Percentiles rank a stretch among this genome's conserved stretches.
Conservation (phyloP, 176 grass and related monocot species). For the Phoenix dactylifera region DNA sequence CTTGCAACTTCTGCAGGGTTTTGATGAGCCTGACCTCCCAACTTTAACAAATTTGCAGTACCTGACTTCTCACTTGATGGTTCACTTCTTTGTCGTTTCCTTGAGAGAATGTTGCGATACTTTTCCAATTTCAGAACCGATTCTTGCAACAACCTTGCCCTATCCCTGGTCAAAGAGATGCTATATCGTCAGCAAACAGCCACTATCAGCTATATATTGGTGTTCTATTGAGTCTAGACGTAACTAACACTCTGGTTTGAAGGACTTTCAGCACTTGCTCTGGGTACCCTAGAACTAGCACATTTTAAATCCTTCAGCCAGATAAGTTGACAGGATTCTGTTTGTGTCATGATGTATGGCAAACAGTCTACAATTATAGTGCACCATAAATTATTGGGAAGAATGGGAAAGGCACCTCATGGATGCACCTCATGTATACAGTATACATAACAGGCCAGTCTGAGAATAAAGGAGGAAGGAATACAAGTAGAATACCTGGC, state of each 20-base stretch:
- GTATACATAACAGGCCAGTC: too few species aligned
- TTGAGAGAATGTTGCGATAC: slow-evolving; percentile 48
- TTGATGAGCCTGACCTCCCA: slow-evolving; percentile 39
- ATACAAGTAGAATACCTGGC: slow-evolving; percentile 29
- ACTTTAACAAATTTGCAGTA: slow-evolving; percentile 24
- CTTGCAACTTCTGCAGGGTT: slow-evolving; percentile 24
- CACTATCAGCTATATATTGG: neutral
- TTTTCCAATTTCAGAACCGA: slow-evolving; percentile 48
- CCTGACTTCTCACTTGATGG: slow-evolving; percentile 26
- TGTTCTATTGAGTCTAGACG: too few species aligned
- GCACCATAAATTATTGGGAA: too few species aligned
- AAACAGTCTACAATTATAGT: too few species aligned
- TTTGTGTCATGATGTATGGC: too few species aligned
- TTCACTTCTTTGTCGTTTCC: slow-evolving; percentile 54
- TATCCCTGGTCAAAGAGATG: slow-evolving; percentile 44
- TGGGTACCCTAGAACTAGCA: too few species aligned
- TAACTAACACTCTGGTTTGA: too few species aligned
- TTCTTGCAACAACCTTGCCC: slow-evolving; percentile 43
- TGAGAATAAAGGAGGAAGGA: neutral
- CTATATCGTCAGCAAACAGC: slow-evolving; percentile 1
- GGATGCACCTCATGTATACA: too few species aligned
- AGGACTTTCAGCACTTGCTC: too few species aligned
- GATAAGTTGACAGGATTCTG: too few species aligned
- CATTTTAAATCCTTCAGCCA: too few species aligned
- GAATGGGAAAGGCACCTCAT: too few species aligned